phyloP scores from a whole-genome alignment of 768 basidiomycete genomes.

The Chalciporus sphaerocephalus region DNA sequence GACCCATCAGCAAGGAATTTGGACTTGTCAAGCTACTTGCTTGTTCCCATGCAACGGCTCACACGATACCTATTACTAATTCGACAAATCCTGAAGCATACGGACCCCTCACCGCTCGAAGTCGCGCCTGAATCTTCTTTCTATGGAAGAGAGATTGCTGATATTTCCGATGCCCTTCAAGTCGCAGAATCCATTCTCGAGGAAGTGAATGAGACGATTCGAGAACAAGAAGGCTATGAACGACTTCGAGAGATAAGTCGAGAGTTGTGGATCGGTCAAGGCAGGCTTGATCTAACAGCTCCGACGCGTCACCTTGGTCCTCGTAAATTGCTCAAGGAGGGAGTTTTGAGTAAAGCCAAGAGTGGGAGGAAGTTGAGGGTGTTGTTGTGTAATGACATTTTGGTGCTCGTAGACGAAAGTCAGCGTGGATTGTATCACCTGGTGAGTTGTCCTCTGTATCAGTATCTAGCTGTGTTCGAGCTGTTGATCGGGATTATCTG shows the following conservation, averaged over 20 bases:
- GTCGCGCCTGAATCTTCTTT: not conserved
- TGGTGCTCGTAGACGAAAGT: slow-evolving; percentile 76
- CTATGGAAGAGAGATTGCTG: slow-evolving; percentile 33
- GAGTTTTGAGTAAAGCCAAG: slow-evolving; percentile 72
- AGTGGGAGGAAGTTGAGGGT: slow-evolving; percentile 73
- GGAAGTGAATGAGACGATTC: slow-evolving; percentile 84
- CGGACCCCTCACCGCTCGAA: slow-evolving; percentile 43
- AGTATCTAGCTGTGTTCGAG: not conserved
- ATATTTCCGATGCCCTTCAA: slow-evolving; percentile 55
- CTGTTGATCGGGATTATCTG: not conserved
- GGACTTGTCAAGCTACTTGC: slow-evolving; percentile 85
- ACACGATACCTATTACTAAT: slow-evolving; percentile 92
- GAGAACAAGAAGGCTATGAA: slow-evolving; percentile 76
- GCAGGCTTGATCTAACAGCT: slow-evolving; percentile 84
- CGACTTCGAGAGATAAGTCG: slow-evolving; percentile 72
- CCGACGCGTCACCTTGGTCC: slow-evolving; percentile 82
- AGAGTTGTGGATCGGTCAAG: slow-evolving; percentile 84
- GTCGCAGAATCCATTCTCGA: slow-evolving; percentile 70
- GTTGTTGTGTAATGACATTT: slow-evolving; percentile 85
- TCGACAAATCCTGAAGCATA: slow-evolving; percentile 79
- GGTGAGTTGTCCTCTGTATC: slow-evolving; percentile 42
- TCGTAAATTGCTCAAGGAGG: slow-evolving; percentile 78
- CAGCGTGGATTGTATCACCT: slow-evolving; percentile 75
- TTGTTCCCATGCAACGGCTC: slow-evolving; percentile 95
- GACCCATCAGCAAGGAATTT: slow-evolving; percentile 74